phyloP scores from a whole-genome alignment of 306 rosid genomes.

The Pueraria montana region DNA sequence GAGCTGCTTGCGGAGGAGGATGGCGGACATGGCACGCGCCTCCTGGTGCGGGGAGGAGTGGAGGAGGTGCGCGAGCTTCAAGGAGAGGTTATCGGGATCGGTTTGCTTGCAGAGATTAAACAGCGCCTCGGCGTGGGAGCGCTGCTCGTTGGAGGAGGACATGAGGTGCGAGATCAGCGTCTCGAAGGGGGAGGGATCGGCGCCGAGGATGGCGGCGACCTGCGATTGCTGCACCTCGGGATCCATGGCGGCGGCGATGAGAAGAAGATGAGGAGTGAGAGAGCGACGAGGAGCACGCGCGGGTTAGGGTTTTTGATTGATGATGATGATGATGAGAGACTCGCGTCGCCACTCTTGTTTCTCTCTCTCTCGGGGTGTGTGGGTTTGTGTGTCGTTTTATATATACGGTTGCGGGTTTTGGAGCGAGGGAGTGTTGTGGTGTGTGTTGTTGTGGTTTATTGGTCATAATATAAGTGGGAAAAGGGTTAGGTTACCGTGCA shows the following conservation, averaged over 20 bases:
- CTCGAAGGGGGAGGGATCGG: slow-evolving; percentile 83
- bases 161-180: slow-evolving; percentile 91
- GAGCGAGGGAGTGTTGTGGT: not conserved
- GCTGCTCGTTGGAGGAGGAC: slow-evolving; percentile 89
- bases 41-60: slow-evolving; percentile 76
- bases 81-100: slow-evolving; percentile 81
- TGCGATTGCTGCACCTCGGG: slow-evolving; percentile 84
- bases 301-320: slow-evolving; percentile 50
- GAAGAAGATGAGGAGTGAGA: not conserved
- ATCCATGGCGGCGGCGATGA: slow-evolving; percentile 63
- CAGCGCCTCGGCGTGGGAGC: slow-evolving; percentile 87
- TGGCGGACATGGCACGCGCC: slow-evolving; percentile 96
- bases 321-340: not conserved
- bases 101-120: slow-evolving; percentile 96
- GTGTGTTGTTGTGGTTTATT: not conserved
- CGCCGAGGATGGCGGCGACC: slow-evolving; percentile 85
- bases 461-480: not conserved
- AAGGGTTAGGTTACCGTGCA: slow-evolving; percentile 17
- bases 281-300: not conserved
- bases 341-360: slow-evolving; percentile 9
- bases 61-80: slow-evolving; percentile 89
- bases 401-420: not conserved
- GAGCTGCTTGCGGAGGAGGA: slow-evolving; percentile 94
- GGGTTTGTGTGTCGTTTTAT: slow-evolving; percentile 14
- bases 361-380: not conserved